Percentiles rank a stretch among this genome's conserved stretches.
phyloP scores from a whole-genome alignment of 2,329 filamentous ascomycete genomes.

The Sphaerostilbella broomeana region DNA sequence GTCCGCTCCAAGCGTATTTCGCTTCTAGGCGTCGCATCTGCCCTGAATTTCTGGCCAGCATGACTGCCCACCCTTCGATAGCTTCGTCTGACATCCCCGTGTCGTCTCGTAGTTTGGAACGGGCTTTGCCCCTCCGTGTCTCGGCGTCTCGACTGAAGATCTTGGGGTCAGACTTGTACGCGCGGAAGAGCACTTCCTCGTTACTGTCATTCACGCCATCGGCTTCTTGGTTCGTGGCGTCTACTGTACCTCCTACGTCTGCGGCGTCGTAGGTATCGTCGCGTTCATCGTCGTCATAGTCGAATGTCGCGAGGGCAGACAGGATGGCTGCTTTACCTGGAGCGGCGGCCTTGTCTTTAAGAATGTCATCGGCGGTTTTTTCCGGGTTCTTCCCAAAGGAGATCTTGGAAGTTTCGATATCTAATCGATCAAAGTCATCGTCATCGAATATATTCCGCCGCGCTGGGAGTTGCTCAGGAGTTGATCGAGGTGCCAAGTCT shows the following conservation, averaged over 20 bases:
- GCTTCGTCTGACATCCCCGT: conserved; percentile 90
- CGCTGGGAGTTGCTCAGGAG: conserved; percentile 48
- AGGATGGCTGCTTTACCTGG: conserved; percentile 80
- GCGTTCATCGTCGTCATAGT: conserved; percentile 90
- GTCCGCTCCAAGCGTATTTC: conserved; percentile 60
- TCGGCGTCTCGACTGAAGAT: conserved; percentile 66
- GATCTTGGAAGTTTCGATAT: conserved; percentile 58
- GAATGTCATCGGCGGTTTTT: conserved; percentile 64
- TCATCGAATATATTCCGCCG: conserved; percentile 73
- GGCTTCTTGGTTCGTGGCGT: conserved; percentile 54
- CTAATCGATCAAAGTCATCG: conserved; percentile 70
- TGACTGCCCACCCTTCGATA: conserved; percentile 89
- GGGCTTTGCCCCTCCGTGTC: conserved; percentile 57
- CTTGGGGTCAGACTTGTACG: conserved; percentile 58
- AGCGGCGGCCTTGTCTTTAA: conserved; percentile 57
- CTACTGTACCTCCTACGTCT: conserved; percentile 85
- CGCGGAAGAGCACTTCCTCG: conserved; percentile 67
- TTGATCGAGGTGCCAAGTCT: conserved; percentile 52
- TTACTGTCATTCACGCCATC: conserved; percentile 44
- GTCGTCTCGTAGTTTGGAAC: conserved; percentile 61
- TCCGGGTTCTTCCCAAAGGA: conserved; percentile 69
- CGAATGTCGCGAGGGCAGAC: conserved; percentile 80
- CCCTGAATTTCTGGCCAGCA: conserved; percentile 68
- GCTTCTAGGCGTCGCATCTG: conserved; percentile 63
- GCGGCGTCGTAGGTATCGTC: conserved; percentile 94